A percentile compares a stretch with the other conserved stretches of the same genome.
Conservation (phyloP, 306 rosid genomes). For the Cicer judaicum region DNA sequence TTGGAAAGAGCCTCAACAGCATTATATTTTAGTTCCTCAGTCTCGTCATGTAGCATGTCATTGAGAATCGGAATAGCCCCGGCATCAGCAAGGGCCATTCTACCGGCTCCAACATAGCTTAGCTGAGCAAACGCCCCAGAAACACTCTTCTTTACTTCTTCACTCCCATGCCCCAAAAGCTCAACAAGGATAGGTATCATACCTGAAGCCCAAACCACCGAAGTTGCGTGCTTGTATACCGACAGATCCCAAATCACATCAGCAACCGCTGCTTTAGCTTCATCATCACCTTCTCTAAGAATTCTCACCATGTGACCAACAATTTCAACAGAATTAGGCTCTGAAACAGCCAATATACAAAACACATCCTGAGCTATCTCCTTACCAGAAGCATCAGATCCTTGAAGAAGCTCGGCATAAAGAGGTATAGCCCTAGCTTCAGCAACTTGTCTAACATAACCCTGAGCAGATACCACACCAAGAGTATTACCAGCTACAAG, state of each 20-base stretch:
- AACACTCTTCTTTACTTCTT: constrained; percentile 48
- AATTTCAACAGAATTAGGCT: constrained; percentile 53
- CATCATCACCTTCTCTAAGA: constrained; percentile 56
- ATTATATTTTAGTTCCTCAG: constrained; percentile 52
- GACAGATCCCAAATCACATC: constrained; percentile 59
- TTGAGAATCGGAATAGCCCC: constrained; percentile 57
- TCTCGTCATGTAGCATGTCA: constrained; percentile 47
- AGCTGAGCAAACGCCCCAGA: constrained; percentile 53
- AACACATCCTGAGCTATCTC: constrained; percentile 58
- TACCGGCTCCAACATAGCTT: constrained; percentile 49
- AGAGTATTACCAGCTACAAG: constrained; percentile 53
- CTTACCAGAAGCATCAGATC: constrained; percentile 52
- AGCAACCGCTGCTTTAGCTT: constrained; percentile 54
- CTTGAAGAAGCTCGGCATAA: constrained; percentile 61
- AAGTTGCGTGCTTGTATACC: constrained; percentile 42
- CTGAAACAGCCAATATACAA: constrained; percentile 54
- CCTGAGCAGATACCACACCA: constrained; percentile 53
- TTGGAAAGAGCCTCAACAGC: constrained; percentile 56
- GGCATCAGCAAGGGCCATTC: constrained; percentile 54
- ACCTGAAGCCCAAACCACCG: constrained; percentile 48
- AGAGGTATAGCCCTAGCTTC: constrained; percentile 57
- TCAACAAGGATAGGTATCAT: constrained; percentile 54
- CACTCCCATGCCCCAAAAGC: constrained; percentile 46
- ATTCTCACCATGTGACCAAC: constrained; percentile 47
- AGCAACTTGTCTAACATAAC: constrained; percentile 52